phyloP scores from a whole-genome alignment of 768 basidiomycete genomes.

The Trametes cinnabarina region DNA sequence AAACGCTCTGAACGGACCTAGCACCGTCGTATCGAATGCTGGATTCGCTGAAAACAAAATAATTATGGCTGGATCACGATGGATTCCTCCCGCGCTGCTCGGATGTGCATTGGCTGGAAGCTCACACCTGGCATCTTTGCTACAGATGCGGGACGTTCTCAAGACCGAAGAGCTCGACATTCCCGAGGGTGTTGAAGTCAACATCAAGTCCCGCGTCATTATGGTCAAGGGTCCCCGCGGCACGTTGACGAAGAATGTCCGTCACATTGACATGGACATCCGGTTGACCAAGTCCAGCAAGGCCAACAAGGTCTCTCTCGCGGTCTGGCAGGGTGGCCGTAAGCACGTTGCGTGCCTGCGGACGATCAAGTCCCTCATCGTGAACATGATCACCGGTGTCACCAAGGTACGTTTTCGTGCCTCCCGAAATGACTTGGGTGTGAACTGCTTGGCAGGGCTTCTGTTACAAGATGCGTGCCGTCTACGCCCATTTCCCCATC shows the following conservation, averaged over 20 bases:
- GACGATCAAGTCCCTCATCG: slow-evolving; percentile 92
- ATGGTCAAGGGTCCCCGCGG: slow-evolving; percentile 92
- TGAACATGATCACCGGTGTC: slow-evolving; percentile 97
- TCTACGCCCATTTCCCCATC: slow-evolving; percentile 99
- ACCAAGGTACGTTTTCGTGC: slow-evolving; percentile 62
- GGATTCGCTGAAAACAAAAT: not conserved
- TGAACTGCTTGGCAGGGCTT: slow-evolving; percentile 66
- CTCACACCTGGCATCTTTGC: slow-evolving; percentile 25
- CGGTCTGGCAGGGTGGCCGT: slow-evolving; percentile 96
- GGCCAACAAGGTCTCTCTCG: slow-evolving; percentile 78
- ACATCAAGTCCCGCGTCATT: slow-evolving; percentile 89
- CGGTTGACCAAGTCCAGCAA: slow-evolving; percentile 71
- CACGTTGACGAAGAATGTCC: slow-evolving; percentile 86
- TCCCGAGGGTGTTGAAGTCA: slow-evolving; percentile 80
- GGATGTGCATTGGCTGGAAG: slow-evolving; percentile 31
- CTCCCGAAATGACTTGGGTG: not conserved
- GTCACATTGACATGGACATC: slow-evolving; percentile 94
- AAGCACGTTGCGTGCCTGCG: slow-evolving; percentile 99
- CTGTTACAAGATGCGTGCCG: slow-evolving; percentile 99
- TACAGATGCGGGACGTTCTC: slow-evolving; percentile 88
- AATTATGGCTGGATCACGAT: slow-evolving; percentile 23
- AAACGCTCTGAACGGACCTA: not conserved
- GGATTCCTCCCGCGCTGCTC: slow-evolving; percentile 37
- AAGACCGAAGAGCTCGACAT: slow-evolving; percentile 91
- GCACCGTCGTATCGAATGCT: not conserved